A percentile compares a stretch with the other conserved stretches of the same genome.
Conservation (phyloP, 139 green algal species). For the Coccomyxa sp. region DNA sequence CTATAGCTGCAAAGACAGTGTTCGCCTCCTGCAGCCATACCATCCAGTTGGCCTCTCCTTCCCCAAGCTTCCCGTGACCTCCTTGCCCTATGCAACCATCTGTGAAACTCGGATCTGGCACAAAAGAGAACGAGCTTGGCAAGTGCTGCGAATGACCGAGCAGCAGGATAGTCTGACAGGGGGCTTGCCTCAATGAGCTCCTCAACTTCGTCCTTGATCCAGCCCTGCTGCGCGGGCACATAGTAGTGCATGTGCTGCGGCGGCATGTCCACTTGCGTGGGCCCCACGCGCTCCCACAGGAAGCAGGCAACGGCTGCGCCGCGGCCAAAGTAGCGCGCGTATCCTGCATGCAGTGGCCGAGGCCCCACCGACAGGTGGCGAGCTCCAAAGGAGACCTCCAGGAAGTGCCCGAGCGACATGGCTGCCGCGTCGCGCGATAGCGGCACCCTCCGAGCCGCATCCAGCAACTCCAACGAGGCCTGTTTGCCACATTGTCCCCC, state of each 20-base stretch:
- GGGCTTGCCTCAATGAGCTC: slow-evolving; percentile 18
- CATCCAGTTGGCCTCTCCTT: not conserved
- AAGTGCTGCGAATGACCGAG: not conserved
- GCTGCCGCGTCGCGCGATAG: slow-evolving; percentile 57
- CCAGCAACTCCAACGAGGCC: not conserved
- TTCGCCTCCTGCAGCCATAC: slow-evolving; percentile 43
- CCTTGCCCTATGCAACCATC: no score
- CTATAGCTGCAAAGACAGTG: slow-evolving; percentile 52
- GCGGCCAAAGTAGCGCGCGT: slow-evolving; percentile 77
- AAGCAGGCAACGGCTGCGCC: slow-evolving; percentile 68
- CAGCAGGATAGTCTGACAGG: no score
- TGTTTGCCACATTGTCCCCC: not conserved
- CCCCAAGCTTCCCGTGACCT: no score
- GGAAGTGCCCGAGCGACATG: slow-evolving; percentile 69
- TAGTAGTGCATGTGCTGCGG: slow-evolving; percentile 17
- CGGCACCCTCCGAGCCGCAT: slow-evolving; percentile 36
- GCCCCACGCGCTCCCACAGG: slow-evolving; percentile 48
- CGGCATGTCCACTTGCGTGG: slow-evolving; percentile 51
- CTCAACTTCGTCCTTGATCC: slow-evolving; percentile 50
- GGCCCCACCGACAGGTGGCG: slow-evolving; percentile 43
- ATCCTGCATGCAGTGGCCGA: slow-evolving; percentile 47
- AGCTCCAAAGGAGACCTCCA: slow-evolving; percentile 42
- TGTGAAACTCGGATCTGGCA: not conserved
- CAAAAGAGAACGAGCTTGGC: not conserved
- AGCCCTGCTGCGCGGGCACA: slow-evolving; percentile 47